Base-by-base conservation (phyloP, 306 rosid species). In the Ziziphus jujuba region DNA sequence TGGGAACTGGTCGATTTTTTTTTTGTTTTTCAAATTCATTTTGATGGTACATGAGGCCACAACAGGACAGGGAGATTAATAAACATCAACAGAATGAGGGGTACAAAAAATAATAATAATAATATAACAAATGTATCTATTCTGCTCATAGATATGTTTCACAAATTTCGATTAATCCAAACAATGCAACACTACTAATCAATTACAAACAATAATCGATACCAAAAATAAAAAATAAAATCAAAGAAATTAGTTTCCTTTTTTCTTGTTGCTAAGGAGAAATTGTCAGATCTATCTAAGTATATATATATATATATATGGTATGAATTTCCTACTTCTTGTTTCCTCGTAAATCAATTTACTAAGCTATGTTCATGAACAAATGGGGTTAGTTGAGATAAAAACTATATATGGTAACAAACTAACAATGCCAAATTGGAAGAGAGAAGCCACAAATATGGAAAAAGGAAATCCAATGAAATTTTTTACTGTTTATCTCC, bases 331-430 rank as follows among this genome's bases (percentile, higher is more conserved):
- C 75, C 52, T 20, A 66, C 25, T 10, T 55, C 59, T 19, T n/a
- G n/a, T n/a, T 59, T 36, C 15, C 2, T 10, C 4, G 51, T 50
- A 49, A 60, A 43, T 53, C 61, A 75, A 64, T 19, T 67, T 79
- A 79, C 75, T 72, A 3, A 54, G 67, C 8, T 80, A 76, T 70
- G 84, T 86, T 79, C 81, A 82, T 5, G 43, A 86, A 74, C 81
- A 86, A 89, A 82, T 86, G 45, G 82, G 65, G 88, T 84, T 69
- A 82, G 92, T 71, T 4, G 4, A 71, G 24, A 53, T 4, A 2
- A 36, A 2, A 55, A 35, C 7, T 8, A 4, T 28, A 28, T 28
- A 28, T 4, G 33, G 22, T 21, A 38, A 21, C 19, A 52, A 12
- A 1, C 14, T 21, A 38, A 21, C 19, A 52, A 12, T 1, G 17